These are phyloP conservation scores for Wickerhamiella musiphila DNA, from an alignment of 805 yeast genomes.

Conservation along the genomic window DNA sequence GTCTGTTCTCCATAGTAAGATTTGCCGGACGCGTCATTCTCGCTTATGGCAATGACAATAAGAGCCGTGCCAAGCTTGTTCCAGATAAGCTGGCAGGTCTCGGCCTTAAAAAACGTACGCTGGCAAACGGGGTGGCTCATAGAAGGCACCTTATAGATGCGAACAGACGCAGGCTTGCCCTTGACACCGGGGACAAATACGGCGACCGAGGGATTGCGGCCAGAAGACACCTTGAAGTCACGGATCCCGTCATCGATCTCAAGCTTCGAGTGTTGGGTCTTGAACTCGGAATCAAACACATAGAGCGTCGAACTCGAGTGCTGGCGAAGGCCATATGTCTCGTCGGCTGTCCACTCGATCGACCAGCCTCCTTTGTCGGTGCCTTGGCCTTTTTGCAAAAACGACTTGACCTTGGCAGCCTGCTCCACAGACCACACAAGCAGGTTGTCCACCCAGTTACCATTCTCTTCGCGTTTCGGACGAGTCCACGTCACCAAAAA, in stretches of 20 bases:
- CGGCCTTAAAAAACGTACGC: constrained; percentile 90
- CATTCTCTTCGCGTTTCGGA: constrained; percentile 56
- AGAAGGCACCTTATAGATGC: constrained; percentile 66
- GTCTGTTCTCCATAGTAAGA: constrained; percentile 95
- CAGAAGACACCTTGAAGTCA: constrained; percentile 64
- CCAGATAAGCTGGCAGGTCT: constrained; percentile 84
- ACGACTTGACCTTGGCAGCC: constrained; percentile 35
- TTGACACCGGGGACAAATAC: constrained; percentile 73
- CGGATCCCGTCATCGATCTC: constrained; percentile 33
- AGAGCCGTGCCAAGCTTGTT: constrained; percentile 86
- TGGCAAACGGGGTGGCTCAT: constrained; percentile 62
- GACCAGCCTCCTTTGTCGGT: constrained; percentile 42
- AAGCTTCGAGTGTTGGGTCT: constrained; percentile 39
- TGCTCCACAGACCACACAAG: constrained; percentile 46
- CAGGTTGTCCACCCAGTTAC: constrained; percentile 65
- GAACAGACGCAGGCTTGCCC: constrained; percentile 81
- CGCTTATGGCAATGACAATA: constrained; percentile 85
- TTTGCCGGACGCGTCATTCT: constrained; percentile 84
- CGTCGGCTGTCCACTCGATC: constrained; percentile 78
- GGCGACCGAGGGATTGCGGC: constrained; percentile 77
- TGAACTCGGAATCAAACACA: constrained; percentile 38
- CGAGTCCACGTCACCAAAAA: constrained; percentile 81
- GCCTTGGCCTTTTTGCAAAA: constrained; percentile 64
- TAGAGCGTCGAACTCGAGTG: constrained; percentile 37
- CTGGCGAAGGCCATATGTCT: constrained; percentile 45